A percentile compares a stretch with the other conserved stretches of the same genome.
Evolutionary conservation across 352 stramenopile species (phyloP).

Genomic region (Globisporangium sylvaticum): DNA sequence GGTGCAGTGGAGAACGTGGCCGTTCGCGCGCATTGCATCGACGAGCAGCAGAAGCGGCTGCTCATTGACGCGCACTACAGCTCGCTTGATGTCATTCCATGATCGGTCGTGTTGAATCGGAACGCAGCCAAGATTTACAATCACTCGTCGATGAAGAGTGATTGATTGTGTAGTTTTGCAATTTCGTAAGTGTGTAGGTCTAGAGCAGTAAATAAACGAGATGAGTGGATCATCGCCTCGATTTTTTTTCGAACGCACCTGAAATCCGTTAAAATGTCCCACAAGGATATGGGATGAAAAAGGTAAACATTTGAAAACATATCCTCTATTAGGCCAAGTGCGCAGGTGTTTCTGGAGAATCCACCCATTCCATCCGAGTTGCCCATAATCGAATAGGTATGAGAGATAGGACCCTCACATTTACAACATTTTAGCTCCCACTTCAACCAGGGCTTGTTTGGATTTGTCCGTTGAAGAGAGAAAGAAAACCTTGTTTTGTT

Average conservation of each 20-base stretch:
- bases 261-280: neutral
- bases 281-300: neutral
- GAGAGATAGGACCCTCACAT: neutral
- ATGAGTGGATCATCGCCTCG: too few relatives aligned
- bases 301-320: neutral
- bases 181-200: slow-evolving; percentile 2
- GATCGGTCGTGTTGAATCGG: neutral
- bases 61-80: slow-evolving; percentile 7
- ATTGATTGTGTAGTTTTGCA: neutral
- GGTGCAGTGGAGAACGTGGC: neutral
- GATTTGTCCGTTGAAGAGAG: slow-evolving; percentile 4
- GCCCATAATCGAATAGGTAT: neutral
- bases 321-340: neutral
- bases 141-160: neutral
- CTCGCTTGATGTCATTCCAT: slow-evolving; percentile 3
- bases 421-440: neutral
- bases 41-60: slow-evolving; percentile 10
- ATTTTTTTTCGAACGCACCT: neutral
- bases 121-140: neutral
- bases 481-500: neutral
- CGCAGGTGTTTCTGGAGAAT: neutral
- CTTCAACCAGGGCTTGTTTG: neutral
- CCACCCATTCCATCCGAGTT: neutral
- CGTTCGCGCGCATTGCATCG: slow-evolving; percentile 6
- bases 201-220: slow-evolving; percentile 2